Conservation (phyloP, 2,329 filamentous ascomycete genomes). For the Fusarium piperis region DNA sequence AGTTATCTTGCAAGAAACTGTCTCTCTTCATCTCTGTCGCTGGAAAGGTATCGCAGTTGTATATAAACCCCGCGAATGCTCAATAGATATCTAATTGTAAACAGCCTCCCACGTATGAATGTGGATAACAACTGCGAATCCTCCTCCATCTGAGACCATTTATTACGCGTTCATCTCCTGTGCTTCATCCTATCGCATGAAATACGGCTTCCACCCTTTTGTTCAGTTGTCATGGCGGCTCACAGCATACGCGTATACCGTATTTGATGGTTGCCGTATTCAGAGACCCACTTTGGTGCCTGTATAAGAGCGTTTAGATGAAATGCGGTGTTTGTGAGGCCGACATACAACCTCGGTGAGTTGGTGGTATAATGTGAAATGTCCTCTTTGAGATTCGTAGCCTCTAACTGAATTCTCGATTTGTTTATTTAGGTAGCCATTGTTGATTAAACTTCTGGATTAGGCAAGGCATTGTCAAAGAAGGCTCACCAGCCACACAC, state of each 20-base stretch:
- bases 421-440: not conserved
- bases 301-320: not conserved
- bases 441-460: not conserved
- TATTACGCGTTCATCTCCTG: not conserved
- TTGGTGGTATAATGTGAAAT: not conserved
- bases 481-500: not conserved
- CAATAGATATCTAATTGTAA: not conserved
- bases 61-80: not conserved
- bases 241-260: slow-evolving; percentile 5
- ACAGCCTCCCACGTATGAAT: not conserved
- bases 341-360: not conserved
- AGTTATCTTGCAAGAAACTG: not conserved
- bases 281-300: not conserved
- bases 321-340: not conserved
- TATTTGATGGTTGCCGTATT: not conserved
- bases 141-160: not conserved
- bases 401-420: not conserved
- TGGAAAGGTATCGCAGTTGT: not conserved
- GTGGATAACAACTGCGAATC: not conserved
- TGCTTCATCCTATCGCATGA: not conserved
- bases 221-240: not conserved
- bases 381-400: not conserved
- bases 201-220: not conserved
- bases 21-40: not conserved
- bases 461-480: not conserved